A percentile compares a stretch with the other conserved stretches of the same genome.
These are phyloP conservation scores for Takashimella tepidaria DNA, from an alignment of 1,284 basidiomycete genomes.

Conservation along the genomic window DNA sequence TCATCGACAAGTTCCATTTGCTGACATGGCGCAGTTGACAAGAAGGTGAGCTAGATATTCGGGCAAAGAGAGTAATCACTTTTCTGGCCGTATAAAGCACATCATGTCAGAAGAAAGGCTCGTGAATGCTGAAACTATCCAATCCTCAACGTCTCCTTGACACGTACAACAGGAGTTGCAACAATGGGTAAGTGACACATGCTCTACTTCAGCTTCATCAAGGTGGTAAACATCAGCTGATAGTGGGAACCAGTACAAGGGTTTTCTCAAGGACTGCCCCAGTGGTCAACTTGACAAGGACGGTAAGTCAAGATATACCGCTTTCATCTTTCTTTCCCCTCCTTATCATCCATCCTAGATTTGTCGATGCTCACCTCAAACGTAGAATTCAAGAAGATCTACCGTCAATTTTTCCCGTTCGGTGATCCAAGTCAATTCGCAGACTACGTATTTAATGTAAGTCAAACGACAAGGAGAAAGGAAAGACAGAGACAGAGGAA, in stretches of 20 bases:
- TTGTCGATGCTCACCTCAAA: no score
- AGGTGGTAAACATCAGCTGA: neutral
- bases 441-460: constrained; percentile 90
- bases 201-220: neutral
- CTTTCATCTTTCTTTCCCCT: no score
- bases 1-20: no score
- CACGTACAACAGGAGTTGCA: constrained; percentile 65
- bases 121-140: no score
- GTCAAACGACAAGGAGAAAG: no score
- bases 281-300: constrained; percentile 93
- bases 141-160: no score
- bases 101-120: no score
- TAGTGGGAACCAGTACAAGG: constrained; percentile 80
- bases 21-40: constrained; percentile 70
- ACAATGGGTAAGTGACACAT: constrained; percentile 64
- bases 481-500: neutral
- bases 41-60: constrained; percentile 67
- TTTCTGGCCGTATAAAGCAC: no score
- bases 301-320: no score
- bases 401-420: constrained; percentile 99
- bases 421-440: constrained; percentile 96
- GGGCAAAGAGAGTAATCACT: no score
- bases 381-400: constrained; percentile 89
- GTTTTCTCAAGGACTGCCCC: constrained; percentile 98
- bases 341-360: no score